phyloP scores from a whole-genome alignment of 78 protist species.

The Dictyostelium intermedium region DNA sequence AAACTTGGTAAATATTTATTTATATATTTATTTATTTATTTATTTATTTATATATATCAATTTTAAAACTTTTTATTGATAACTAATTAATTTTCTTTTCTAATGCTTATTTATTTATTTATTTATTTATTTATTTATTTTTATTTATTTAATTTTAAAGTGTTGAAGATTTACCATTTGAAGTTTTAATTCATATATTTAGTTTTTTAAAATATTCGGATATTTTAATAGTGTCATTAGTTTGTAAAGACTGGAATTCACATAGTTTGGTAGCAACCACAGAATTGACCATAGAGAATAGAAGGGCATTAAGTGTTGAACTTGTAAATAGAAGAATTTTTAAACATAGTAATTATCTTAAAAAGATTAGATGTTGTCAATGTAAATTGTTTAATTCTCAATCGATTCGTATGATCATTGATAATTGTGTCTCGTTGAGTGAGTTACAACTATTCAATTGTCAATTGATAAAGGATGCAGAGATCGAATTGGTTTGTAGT shows the following conservation, averaged over 20 bases:
- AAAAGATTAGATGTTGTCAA: slow-evolving; percentile 27
- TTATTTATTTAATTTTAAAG: not conserved
- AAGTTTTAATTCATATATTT: slow-evolving; percentile 38
- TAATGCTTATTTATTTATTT: too few species aligned
- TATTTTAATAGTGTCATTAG: slow-evolving; percentile 32
- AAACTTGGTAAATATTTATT: not conserved
- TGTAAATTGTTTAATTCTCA: not conserved
- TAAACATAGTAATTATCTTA: slow-evolving; percentile 57
- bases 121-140: not conserved
- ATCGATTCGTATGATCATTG: slow-evolving; percentile 9
- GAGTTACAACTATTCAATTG: slow-evolving; percentile 41
- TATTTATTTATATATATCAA: not conserved
- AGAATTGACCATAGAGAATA: slow-evolving; percentile 47
- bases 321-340: slow-evolving; percentile 49
- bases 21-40: not conserved
- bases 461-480: slow-evolving; percentile 9
- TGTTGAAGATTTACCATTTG: slow-evolving; percentile 61
- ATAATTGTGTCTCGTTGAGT: slow-evolving; percentile 2
- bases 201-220: slow-evolving; percentile 42
- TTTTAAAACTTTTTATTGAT: too few species aligned
- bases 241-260: slow-evolving; percentile 40
- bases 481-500: slow-evolving; percentile 29
- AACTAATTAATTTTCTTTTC: too few species aligned
- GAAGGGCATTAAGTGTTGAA: slow-evolving; percentile 1
- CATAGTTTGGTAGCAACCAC: slow-evolving; percentile 37